Conservation (phyloP, 163 green algal species). For the Scenedesmus sp. region DNA sequence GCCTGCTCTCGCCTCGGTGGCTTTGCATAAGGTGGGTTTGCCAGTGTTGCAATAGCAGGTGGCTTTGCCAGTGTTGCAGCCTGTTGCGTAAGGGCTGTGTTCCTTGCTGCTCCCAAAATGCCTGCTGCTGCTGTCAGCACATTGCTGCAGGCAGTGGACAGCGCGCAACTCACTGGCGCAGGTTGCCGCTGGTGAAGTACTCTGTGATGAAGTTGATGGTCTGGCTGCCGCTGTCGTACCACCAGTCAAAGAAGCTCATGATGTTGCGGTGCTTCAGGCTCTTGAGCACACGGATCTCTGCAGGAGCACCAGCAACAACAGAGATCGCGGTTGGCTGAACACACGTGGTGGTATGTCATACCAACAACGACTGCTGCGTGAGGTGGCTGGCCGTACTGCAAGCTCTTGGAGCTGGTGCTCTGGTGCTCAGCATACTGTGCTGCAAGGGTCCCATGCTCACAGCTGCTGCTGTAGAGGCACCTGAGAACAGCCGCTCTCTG, state of each 20-base stretch:
- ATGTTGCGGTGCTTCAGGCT: slow-evolving; percentile 95
- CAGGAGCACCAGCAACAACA: not conserved
- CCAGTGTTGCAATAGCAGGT: too few species aligned
- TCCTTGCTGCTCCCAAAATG: not conserved
- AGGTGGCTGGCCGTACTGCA: not conserved
- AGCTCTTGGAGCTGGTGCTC: not conserved
- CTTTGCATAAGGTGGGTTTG: too few species aligned
- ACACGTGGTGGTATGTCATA: not conserved
- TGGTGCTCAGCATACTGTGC: too few species aligned
- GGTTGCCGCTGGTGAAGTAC: slow-evolving; percentile 90
- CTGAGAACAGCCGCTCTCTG: slow-evolving; percentile 85
- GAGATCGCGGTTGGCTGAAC: not conserved
- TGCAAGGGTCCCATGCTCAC: not conserved
- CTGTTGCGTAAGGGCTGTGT: too few species aligned
- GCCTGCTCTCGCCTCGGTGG: too few species aligned
- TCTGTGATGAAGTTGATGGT: slow-evolving; percentile 98
- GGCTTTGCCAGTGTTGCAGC: too few species aligned
- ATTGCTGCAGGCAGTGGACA: not conserved
- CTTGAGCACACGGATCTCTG: slow-evolving; percentile 93
- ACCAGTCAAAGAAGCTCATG: slow-evolving; percentile 95
- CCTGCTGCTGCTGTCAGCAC: not conserved
- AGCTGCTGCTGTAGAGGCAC: not conserved
- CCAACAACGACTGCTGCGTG: not conserved
- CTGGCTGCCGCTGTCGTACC: slow-evolving; percentile 81
- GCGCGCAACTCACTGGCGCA: slow-evolving; percentile 83